A percentile compares a stretch with the other conserved stretches of the same genome.
Conservation (phyloP, 345 rosid genomes). For the Eucalyptus microcorys region DNA sequence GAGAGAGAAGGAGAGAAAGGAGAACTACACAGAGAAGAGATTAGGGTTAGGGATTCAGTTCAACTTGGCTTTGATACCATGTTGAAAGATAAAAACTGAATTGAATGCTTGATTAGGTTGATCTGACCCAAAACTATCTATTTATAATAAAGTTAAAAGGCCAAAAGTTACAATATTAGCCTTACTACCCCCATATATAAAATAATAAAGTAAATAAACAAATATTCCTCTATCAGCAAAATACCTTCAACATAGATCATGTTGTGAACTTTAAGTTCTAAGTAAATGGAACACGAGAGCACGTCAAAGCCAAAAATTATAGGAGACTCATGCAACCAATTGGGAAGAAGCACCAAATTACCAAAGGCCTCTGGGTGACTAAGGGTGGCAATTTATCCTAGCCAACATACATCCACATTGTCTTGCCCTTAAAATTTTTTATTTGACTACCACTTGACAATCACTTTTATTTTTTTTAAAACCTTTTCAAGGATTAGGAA, state of each 20-base stretch:
- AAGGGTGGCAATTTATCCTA: background rate
- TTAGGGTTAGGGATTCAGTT: no score
- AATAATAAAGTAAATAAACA: no score
- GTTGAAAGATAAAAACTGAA: no score
- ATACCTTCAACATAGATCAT: background rate
- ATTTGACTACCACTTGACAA: background rate
- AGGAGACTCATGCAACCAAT: background rate
- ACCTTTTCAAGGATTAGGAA: background rate
- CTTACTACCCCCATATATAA: no score
- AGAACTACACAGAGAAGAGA: no score
- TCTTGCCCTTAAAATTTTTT: background rate
- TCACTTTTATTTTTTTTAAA: background rate
- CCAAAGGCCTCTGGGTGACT: background rate
- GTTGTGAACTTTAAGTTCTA: background rate
- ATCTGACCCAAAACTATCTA: no score
- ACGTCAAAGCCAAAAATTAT: background rate
- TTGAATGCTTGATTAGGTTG: no score
- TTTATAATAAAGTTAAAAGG: no score
- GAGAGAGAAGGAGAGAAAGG: no score
- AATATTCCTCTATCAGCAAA: no score
- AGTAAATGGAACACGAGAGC: background rate
- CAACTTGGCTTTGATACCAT: no score
- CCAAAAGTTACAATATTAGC: no score
- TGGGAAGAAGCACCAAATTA: background rate
- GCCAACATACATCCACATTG: background rate